Base-by-base conservation (phyloP, 257 asterid species). In the Fraxinus excelsior region DNA sequence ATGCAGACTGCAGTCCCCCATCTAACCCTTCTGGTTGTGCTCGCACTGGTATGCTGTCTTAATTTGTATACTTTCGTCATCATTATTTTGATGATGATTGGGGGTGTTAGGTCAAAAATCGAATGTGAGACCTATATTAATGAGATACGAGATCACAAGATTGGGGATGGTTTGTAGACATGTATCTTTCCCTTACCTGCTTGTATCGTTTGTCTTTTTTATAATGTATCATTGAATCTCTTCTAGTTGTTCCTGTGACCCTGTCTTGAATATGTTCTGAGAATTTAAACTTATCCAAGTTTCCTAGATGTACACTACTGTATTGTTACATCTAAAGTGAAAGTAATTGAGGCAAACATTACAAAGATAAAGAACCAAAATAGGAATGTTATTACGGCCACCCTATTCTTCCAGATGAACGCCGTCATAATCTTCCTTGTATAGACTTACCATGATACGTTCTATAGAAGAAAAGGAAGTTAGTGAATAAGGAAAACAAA, bases 1-100 rank as follows among this genome's bases (percentile, higher is more conserved):
- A 69, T 78, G 88, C 87, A 46, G 92, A 87, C 78, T 91, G 88
- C 79, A 73, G 77, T 78, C 96, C 97, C 58, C 90, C 93, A 21
- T 29, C 74, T 74, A 96, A 93, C 82, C 96, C 94, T 80, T 86
- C 95, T 83, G 98, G 99, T 66, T 91, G 96, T 77, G 96, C 99
- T 82, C 99, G 99, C 78, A 82, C 91, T 74, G 98, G 99, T 96
- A 80, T 78, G 81, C 60, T 74, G 28, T 70, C 46, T 31, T 75
- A 81, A 81, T 74, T 81, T 44, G 7, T 62, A n/a, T 62, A 42
- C 80, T 46, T 49, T 78, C 16, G 46, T 34, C 37, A 9, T 64
- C 28, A 53, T 23, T 74, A 19, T 64, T 64, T 58, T 21, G 66
- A 23, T 23, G 13, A 58, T 58, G 66, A 29, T 74, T 21, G 66